Evolutionary conservation across 148 eudicot genomes (phyloP).

Genomic region (Amaranthus cruentus): DNA sequence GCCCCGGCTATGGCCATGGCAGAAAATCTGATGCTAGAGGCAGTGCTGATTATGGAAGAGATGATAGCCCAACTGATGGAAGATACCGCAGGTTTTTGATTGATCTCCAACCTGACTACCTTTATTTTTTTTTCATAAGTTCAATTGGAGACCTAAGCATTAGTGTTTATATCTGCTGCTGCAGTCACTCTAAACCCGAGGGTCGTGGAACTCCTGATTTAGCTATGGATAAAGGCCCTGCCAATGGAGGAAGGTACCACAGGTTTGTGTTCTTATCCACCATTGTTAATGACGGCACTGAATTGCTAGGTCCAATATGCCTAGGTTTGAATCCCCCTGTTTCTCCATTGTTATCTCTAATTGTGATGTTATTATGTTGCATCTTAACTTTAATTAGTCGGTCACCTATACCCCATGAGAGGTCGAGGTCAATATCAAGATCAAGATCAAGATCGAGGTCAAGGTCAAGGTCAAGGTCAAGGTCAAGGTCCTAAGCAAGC

Average conservation of each 20-base stretch:
- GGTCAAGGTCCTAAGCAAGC: conserved; percentile 40
- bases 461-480: conserved; percentile 25
- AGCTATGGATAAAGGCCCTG: conserved; percentile 54
- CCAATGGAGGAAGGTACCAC: conserved; percentile 33
- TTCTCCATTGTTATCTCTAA: no score
- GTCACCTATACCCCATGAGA: conserved; percentile 41
- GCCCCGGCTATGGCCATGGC: conserved; percentile 75
- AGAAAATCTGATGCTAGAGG: conserved; percentile 38
- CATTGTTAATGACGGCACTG: neutral
- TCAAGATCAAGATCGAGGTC: conserved; percentile 16
- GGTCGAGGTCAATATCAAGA: neutral
- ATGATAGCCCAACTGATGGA: conserved; percentile 43
- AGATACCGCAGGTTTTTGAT: conserved; percentile 19
- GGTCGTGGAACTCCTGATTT: conserved; percentile 24
- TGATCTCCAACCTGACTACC: neutral
- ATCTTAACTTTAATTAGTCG: conserved; percentile 26
- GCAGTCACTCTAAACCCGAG: conserved; percentile 21
- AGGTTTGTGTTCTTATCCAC: conserved; percentile 16
- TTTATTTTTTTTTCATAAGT: neutral
- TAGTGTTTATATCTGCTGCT: neutral
- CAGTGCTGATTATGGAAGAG: conserved; percentile 44
- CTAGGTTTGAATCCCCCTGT: neutral
- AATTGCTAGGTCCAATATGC: neutral
- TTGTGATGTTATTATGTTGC: neutral
- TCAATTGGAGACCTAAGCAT: neutral